Conservation (phyloP, 176 grass and related monocot species). For the Bolboschoenus planiculmis region DNA sequence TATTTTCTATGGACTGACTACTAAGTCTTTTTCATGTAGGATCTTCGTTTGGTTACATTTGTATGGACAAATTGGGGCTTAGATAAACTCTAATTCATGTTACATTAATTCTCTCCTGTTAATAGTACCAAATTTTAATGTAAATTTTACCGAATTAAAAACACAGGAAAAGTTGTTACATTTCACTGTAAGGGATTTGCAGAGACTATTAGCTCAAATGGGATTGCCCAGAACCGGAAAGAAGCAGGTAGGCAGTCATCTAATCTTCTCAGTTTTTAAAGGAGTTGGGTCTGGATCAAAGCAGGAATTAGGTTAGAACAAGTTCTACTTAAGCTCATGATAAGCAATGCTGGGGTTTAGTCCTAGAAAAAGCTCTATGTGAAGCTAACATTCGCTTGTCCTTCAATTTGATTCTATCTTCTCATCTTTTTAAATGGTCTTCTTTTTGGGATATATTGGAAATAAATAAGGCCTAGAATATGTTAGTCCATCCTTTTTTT, state of each 20-base stretch:
- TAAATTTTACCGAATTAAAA: not conserved
- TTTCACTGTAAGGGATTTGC: slow-evolving; percentile 92
- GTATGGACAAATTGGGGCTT: too few relatives aligned
- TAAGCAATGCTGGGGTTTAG: not conserved
- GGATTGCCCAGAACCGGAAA: slow-evolving; percentile 73
- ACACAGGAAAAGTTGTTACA: slow-evolving; percentile 73
- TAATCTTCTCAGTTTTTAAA: not conserved
- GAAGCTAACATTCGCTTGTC: not conserved
- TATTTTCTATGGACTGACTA: too few relatives aligned
- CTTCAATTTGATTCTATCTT: not conserved
- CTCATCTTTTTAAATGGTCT: not conserved
- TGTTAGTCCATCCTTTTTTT: not conserved
- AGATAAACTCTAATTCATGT: not conserved
- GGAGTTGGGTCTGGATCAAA: not conserved
- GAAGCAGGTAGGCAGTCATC: slow-evolving; percentile 58
- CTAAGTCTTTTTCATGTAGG: too few relatives aligned
- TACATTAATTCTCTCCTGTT: not conserved
- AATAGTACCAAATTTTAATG: not conserved
- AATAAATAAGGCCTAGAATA: not conserved
- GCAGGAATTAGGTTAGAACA: not conserved
- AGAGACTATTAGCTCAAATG: slow-evolving; percentile 72
- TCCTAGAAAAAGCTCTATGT: not conserved
- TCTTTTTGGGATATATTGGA: not conserved
- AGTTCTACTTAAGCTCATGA: not conserved
- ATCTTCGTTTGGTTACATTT: too few relatives aligned